Evolutionary conservation across 2,329 filamentous ascomycete genomes (phyloP).

Genomic region (Monosporascus sp.): DNA sequence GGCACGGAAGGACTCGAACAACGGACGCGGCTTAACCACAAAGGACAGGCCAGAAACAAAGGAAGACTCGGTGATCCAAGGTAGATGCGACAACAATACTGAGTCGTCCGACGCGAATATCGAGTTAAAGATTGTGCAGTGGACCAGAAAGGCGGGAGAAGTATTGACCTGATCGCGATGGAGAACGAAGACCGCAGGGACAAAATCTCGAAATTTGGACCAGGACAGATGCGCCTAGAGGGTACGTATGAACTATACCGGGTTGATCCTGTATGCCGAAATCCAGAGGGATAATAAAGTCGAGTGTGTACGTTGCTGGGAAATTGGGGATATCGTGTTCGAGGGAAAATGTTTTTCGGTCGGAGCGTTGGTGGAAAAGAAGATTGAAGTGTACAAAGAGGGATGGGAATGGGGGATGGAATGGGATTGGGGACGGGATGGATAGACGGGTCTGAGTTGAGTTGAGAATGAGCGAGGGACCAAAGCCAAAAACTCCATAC

Average conservation of each 20-base stretch:
- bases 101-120: conserved; percentile 10
- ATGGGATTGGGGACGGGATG: background rate
- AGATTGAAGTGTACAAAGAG: background rate
- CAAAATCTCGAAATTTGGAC: conserved; percentile 12
- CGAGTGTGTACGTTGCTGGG: background rate
- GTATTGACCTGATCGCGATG: conserved; percentile 16
- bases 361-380: background rate
- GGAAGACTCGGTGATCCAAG: conserved; percentile 15
- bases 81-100: conserved; percentile 9
- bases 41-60: conserved; percentile 24
- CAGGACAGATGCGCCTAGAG: conserved; percentile 23
- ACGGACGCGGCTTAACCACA: conserved; percentile 15
- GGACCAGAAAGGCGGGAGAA: conserved; percentile 8
- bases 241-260: background rate
- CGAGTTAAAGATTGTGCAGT: conserved; percentile 8
- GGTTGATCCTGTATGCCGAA: background rate
- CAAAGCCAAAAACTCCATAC: background rate
- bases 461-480: background rate
- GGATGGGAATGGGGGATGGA: background rate
- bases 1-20: conserved; percentile 13
- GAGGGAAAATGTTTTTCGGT: background rate
- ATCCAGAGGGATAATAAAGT: background rate
- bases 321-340: background rate
- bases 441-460: background rate
- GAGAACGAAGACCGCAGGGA: conserved; percentile 15